Evolutionary conservation across 768 basidiomycete species (phyloP), one percentile per base, ranked within the genome.

Genomic region (Hysterangium stoloniferum): DNA sequence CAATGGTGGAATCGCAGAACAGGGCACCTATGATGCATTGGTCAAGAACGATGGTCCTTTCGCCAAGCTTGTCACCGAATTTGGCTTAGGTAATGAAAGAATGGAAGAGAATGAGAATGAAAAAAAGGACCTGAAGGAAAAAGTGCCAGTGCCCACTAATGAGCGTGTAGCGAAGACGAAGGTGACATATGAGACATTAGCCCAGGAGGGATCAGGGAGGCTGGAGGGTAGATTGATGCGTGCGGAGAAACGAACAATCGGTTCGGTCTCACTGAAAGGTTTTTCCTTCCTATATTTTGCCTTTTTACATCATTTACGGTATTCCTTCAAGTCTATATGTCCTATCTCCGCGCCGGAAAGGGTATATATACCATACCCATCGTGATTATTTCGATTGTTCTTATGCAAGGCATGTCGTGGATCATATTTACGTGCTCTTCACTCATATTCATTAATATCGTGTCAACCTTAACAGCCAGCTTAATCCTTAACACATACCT

Each of bases 181-280:
- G 61, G 38, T 58, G 67, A 52, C 51, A 61, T 4, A 41, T 41
- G 38, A 41, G 22, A 41, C 38, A 8, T 20, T 41, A 11, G 20
- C 38, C 12, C 74, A 71, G 4, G 70, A 71, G 0, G 82, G 80
- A 0, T 80, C 72, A 0, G 82, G 81, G 2, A 82, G 77, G 62
- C 65, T 80, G 0, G 82, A 82, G 61, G 84, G 83, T 8, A 72
- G 77, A 19, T 68, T 87, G 22, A 84, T 86, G 45, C 72, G 78
- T 4, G 76, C 77, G 34, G 85, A 87, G 63, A 71, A 69, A 56
- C 71, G 85, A 11, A 74, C 74, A n/a, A 82, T 78, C 0, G 85
- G 84, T 4, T 79, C 79, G 4, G 75, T 81, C 8, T 71, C 77
- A 6, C 68, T 66, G 59, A 61, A 57, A 59, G 72, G 79, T 78